These are phyloP conservation scores for Sordaria brevicollis DNA, from an alignment of 495 filamentous ascomycete genomes.

Conservation along the genomic window DNA sequence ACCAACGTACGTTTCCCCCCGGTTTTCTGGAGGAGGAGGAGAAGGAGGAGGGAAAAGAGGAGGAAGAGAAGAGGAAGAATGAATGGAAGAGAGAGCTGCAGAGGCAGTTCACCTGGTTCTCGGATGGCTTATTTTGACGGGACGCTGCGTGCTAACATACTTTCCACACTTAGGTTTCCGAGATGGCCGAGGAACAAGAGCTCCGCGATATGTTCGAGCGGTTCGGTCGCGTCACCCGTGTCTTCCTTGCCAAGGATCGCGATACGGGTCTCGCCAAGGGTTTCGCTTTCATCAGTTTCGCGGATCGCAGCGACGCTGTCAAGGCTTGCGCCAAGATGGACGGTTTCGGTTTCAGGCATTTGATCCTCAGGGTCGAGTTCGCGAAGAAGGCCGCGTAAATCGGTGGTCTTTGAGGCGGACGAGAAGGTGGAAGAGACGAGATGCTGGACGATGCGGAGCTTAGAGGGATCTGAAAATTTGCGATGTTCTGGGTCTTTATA, in stretches of 20 bases:
- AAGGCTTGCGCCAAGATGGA: conserved; percentile 96
- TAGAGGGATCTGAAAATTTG: neutral
- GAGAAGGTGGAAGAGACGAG: neutral
- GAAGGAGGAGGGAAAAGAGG: neutral
- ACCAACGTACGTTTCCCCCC: conserved; percentile 68
- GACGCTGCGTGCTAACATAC: conserved; percentile 5
- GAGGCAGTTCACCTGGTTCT: neutral
- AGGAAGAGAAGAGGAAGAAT: neutral
- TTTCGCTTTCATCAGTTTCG: conserved; percentile 96
- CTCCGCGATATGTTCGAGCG: conserved; percentile 95
- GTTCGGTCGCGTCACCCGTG: conserved; percentile 90
- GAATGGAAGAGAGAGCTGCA: neutral
- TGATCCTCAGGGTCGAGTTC: conserved; percentile 86
- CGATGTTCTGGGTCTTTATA: neutral
- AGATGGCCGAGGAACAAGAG: conserved; percentile 92
- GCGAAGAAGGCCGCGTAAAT: conserved; percentile 60
- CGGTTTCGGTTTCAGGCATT: conserved; percentile 85
- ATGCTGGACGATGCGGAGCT: neutral
- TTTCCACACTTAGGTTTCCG: conserved; percentile 58
- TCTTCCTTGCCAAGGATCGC: conserved; percentile 94
- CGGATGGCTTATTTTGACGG: neutral
- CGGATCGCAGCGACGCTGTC: conserved; percentile 76
- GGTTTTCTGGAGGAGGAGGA: neutral
- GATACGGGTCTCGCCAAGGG: conserved; percentile 93
- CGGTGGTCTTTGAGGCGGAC: neutral